Evolutionary conservation across 345 rosid genomes (phyloP).

Genomic region (Alliaria petiolata): DNA sequence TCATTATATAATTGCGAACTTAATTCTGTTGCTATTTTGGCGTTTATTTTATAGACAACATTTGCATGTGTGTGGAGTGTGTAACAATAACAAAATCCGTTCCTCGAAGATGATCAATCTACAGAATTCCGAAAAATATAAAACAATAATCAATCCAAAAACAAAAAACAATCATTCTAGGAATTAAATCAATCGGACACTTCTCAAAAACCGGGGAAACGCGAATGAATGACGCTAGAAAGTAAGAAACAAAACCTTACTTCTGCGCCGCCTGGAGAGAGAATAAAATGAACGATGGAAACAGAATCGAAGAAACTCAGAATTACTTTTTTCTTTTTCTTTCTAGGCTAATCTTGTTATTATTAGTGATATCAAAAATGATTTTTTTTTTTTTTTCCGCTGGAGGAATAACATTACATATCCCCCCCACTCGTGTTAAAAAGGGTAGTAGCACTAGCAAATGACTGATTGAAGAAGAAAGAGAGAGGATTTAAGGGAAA

Average conservation of each 20-base stretch:
- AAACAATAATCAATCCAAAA: not conserved
- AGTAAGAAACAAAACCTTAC: too few relatives aligned
- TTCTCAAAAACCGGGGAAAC: not conserved
- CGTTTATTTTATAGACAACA: not conserved
- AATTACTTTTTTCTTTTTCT: not conserved
- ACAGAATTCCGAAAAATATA: not conserved
- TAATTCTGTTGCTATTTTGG: not conserved
- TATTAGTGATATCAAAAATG: not conserved
- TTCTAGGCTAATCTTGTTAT: too few relatives aligned
- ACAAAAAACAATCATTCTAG: not conserved
- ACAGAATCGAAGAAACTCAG: not conserved
- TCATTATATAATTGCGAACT: not conserved
- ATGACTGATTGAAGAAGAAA: not conserved
- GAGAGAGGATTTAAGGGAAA: not conserved
- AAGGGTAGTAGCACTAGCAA: not conserved
- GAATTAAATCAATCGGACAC: not conserved
- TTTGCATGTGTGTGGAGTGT: constrained; percentile 10
- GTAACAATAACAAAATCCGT: not conserved
- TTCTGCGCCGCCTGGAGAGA: not conserved
- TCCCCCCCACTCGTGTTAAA: not conserved
- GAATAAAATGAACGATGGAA: not conserved
- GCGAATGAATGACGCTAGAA: too few relatives aligned
- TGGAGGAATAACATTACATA: not conserved
- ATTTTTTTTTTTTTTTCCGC: not conserved
- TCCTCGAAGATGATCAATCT: not conserved